Conservation (phyloP, 352 stramenopile genomes). For the Aphanomyces cochlioides region DNA sequence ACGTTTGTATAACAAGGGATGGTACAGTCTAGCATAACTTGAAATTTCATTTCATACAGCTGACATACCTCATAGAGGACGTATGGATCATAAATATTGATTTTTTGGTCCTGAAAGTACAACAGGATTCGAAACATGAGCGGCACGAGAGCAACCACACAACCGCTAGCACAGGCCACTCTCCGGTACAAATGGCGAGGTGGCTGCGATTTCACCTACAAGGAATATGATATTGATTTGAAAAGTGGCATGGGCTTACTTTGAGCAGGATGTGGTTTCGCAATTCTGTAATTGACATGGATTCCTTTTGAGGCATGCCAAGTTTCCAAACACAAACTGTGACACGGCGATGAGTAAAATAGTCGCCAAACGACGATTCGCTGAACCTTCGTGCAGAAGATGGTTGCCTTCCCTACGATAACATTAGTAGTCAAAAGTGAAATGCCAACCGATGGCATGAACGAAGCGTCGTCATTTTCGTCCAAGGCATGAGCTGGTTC, state of each 20-base stretch:
- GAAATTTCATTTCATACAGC: neutral
- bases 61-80: slow-evolving; percentile 21
- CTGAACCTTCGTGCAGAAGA: slow-evolving; percentile 19
- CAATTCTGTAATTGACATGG: slow-evolving; percentile 79
- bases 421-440: too few species aligned
- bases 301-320: slow-evolving; percentile 56
- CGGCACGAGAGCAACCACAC: slow-evolving; percentile 57
- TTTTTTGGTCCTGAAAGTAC: slow-evolving; percentile 48
- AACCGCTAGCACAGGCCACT: slow-evolving; percentile 52
- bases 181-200: slow-evolving; percentile 65
- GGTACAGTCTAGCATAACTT: neutral
- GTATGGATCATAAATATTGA: slow-evolving; percentile 26
- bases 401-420: neutral
- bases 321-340: slow-evolving; percentile 78
- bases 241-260: slow-evolving; percentile 36
- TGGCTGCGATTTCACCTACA: slow-evolving; percentile 67
- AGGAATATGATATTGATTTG: neutral
- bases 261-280: slow-evolving; percentile 75
- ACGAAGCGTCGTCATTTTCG: slow-evolving; percentile 9
- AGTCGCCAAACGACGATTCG: slow-evolving; percentile 36
- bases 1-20: slow-evolving; percentile 29
- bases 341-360: slow-evolving; percentile 59
- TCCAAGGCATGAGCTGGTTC: slow-evolving; percentile 2
- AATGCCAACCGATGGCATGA: neutral
- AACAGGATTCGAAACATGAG: slow-evolving; percentile 49